phyloP scores from a whole-genome alignment of 78 protist species.

The Chrysochromulina parva region DNA sequence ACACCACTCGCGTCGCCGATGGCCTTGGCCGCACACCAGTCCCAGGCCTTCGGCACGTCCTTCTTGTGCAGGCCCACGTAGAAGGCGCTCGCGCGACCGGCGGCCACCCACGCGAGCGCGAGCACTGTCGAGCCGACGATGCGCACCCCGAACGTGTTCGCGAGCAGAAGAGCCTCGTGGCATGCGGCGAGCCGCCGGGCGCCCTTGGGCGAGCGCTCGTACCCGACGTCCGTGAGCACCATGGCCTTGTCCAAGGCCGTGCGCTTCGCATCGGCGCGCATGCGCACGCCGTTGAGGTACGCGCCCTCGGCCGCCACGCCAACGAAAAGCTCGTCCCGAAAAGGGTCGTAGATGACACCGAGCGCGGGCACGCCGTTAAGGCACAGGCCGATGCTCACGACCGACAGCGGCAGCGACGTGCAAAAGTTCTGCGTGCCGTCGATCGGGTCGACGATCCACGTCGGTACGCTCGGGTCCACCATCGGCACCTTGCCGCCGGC shows the following conservation, averaged over 20 bases:
- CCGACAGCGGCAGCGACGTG: neutral
- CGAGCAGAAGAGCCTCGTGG: neutral
- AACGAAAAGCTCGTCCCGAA: neutral
- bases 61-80: neutral
- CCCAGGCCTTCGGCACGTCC: slow-evolving; percentile 10
- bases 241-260: neutral
- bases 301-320: neutral
- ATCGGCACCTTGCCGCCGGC: neutral
- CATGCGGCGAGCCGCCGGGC: neutral
- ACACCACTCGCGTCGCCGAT: neutral
- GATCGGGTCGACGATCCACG: slow-evolving; percentile 26
- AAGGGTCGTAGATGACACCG: neutral
- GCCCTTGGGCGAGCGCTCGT: neutral
- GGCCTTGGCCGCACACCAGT: slow-evolving; percentile 4
- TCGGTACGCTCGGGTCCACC: neutral
- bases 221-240: neutral
- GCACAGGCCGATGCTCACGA: neutral
- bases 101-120: neutral
- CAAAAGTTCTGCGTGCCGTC: slow-evolving; percentile 11
- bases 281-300: neutral
- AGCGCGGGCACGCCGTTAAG: neutral
- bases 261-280: neutral
- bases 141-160: neutral
- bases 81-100: neutral
- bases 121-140: neutral